Percentiles rank a stretch among this genome's conserved stretches.
Conservation (phyloP, 495 filamentous ascomycete genomes). For the Podospora comata region DNA sequence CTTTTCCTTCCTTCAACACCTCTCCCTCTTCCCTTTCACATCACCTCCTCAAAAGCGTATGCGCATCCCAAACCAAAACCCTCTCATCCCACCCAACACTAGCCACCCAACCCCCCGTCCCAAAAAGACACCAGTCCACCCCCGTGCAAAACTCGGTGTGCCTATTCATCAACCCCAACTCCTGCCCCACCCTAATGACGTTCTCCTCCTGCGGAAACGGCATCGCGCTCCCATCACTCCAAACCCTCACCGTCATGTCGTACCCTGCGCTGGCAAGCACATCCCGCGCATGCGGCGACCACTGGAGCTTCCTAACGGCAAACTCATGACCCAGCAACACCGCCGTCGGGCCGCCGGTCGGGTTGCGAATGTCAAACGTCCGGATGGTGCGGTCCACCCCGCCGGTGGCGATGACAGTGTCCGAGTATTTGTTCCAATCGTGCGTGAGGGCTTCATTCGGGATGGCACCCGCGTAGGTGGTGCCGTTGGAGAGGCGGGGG, state of each 20-base stretch:
- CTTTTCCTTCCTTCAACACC: not conserved
- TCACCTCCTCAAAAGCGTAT: conserved; percentile 36
- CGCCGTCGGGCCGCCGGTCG: conserved; percentile 64
- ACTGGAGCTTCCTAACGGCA: conserved; percentile 77
- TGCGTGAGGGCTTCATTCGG: conserved; percentile 81
- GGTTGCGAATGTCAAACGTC: conserved; percentile 81
- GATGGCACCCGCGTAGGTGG: conserved; percentile 31
- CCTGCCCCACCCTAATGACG: conserved; percentile 50
- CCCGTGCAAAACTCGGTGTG: conserved; percentile 98
- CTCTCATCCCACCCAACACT: conserved; percentile 91
- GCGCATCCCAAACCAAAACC: conserved; percentile 87
- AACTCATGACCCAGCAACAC: conserved; percentile 84
- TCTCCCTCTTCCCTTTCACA: not conserved
- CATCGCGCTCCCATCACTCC: conserved; percentile 72
- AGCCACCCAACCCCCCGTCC: conserved; percentile 91
- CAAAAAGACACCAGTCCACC: conserved; percentile 97
- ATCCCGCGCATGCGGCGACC: conserved; percentile 88
- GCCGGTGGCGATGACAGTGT: conserved; percentile 74
- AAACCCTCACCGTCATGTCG: conserved; percentile 94
- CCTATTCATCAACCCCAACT: conserved; percentile 82
- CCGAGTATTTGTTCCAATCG: conserved; percentile 98
- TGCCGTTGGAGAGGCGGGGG: conserved; percentile 34
- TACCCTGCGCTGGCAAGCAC: conserved; percentile 86
- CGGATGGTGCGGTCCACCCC: conserved; percentile 88
- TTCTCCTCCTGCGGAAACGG: conserved; percentile 29